Percentiles rank a stretch among this genome's conserved stretches.
phyloP scores from a whole-genome alignment of 2,329 filamentous ascomycete species.

The Aspergillus novoparasiticus region DNA sequence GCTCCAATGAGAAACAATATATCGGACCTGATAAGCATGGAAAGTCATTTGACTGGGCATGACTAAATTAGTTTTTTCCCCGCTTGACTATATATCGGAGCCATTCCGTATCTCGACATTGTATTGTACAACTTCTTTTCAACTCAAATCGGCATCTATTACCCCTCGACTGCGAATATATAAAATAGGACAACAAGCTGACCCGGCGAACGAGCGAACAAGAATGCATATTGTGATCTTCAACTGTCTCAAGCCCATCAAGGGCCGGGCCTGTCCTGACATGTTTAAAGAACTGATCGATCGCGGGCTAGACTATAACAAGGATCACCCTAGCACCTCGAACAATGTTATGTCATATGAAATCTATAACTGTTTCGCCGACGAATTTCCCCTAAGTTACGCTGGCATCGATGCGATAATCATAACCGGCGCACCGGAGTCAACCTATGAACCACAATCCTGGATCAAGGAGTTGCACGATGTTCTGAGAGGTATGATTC shows the following conservation, averaged over 20 bases:
- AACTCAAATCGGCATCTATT: accelerated
- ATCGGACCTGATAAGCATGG: no score
- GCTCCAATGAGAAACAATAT: no score
- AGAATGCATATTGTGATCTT: not conserved
- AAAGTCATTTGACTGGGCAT: no score
- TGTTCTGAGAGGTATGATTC: not conserved
- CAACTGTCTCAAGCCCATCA: not conserved
- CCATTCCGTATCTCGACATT: not conserved
- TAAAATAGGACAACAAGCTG: not conserved
- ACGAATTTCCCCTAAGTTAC: not conserved
- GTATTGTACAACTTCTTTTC: not conserved
- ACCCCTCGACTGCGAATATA: not conserved
- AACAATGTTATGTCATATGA: not conserved
- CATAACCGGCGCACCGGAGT: not conserved
- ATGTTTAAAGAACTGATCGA: not conserved
- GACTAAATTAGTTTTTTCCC: not conserved
- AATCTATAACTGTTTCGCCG: not conserved
- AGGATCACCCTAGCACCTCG: not conserved
- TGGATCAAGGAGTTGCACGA: not conserved
- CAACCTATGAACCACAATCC: not conserved
- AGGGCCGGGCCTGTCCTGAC: not conserved
- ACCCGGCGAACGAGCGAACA: no score
- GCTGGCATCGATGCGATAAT: not conserved
- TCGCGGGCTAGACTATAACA: not conserved
- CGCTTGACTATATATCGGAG: not conserved